Evolutionary conservation across 2,329 filamentous ascomycete genomes (phyloP), one percentile per base, ranked within the genome.

Genomic region (Alternaria ethzedia): DNA sequence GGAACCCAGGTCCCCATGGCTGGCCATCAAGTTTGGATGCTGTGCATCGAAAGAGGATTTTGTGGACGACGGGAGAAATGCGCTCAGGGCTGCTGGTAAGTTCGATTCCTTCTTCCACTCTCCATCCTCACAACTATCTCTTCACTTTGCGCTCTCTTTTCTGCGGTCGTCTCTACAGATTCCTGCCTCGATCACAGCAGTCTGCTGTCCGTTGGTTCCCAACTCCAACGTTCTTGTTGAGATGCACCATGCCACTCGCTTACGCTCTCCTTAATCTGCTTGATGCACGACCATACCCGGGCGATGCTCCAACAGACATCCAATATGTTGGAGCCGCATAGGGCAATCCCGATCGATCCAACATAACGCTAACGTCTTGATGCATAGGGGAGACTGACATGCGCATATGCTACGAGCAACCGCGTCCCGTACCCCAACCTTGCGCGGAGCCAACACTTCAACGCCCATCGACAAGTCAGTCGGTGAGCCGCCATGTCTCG

Each of bases 11-110:
- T 66, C 64, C 61, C 60, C 73, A 63, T 80, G 78, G 78, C 70
- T 77, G 74, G 77, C 72, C 69, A 78, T 79, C 56, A 68, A 70
- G n/a, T 72, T 78, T 61, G 75, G 77, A 69, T 80, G 78, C 75
- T 79, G 78, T 75, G 77, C 75, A 73, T 76, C 77, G 52, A 71
- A 68, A 56, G 73, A 74, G 41, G 71, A 75, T 47, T 55, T 71
- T 46, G 71, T 71, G 4, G 70, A 74, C n/a, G 70, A 77, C 54
- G 70, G 67, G 7, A 68, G 67, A 25, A 60, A 62, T 15, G 63
- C 52, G 30, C 63, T 71, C 32, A 66, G 64, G 51, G 68, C 58
- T 46, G 65, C 64, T 67, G 73, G 77, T 79, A 76, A 58, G 78
- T 78, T 62, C 59, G 46, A 52, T 43, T 6, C 64, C 62, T 60